These are phyloP conservation scores for Candida manassasensis DNA, from an alignment of 805 yeast genomes.

Conservation along the genomic window DNA sequence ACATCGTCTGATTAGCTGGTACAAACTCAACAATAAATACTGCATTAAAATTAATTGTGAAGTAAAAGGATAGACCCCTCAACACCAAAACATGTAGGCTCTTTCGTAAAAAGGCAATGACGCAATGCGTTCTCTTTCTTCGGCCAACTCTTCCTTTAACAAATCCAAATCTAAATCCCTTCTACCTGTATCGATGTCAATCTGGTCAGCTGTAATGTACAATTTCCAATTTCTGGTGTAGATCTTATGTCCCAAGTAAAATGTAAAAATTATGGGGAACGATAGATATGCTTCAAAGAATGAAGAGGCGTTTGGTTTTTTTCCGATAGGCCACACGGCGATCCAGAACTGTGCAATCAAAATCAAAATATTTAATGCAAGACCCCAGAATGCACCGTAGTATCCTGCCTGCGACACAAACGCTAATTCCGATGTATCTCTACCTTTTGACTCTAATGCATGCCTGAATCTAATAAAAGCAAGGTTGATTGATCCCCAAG, in stretches of 20 bases:
- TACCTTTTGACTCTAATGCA: constrained; percentile 53
- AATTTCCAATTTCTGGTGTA: constrained; percentile 23
- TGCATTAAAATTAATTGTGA: too few relatives aligned
- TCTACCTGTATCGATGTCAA: constrained; percentile 34
- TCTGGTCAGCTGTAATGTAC: constrained; percentile 23
- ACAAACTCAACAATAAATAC: too few relatives aligned
- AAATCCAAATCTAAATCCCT: constrained; percentile 28
- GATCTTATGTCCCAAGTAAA: constrained; percentile 29
- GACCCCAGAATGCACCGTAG: constrained; percentile 50
- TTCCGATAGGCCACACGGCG: constrained; percentile 57
- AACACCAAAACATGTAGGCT: constrained; percentile 28
- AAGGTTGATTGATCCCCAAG: constrained; percentile 58
- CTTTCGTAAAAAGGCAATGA: constrained; percentile 22
- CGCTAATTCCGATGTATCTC: constrained; percentile 47
- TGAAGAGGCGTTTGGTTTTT: constrained; percentile 23
- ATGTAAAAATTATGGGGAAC: constrained; percentile 25
- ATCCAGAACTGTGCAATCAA: constrained; percentile 63
- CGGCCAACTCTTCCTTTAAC: constrained; percentile 32
- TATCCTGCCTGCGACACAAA: constrained; percentile 49
- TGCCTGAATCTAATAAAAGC: constrained; percentile 58
- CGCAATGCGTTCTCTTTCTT: constrained; percentile 24
- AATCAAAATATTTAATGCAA: constrained; percentile 45
- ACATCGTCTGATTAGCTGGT: too few relatives aligned
- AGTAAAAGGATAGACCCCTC: too few relatives aligned
- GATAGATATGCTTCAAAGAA: constrained; percentile 32